Base-by-base conservation (phyloP, 2,329 filamentous ascomycete genomes). In the Pezicula neosporulosa region DNA sequence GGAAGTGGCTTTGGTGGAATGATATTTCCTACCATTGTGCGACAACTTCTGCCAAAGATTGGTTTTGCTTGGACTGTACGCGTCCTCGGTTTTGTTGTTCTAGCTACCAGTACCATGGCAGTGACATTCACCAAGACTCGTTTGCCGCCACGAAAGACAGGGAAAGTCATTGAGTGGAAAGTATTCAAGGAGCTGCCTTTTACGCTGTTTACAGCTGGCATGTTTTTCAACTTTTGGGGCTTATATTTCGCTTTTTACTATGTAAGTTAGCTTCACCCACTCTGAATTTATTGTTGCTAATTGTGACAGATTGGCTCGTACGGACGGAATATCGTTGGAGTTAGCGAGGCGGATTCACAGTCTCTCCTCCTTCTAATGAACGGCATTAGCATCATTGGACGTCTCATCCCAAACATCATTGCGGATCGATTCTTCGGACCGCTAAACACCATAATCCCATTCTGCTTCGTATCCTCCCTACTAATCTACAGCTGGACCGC, bases 361-460 rank as follows among this genome's bases (percentile, higher is more conserved):
- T 66, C 73, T 50, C 53, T 77, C 38, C 59, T 81, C 33, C 56
- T 81, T 41, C 67, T 79, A 21, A 73, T 82, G 63, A 83, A 82
- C 53, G 77, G 74, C 1, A 69, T 80, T 12, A 78, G 78, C 0
- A 60, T 81, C 5, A 57, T 75, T 8, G 76, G 76, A 6, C 75
- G 79, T 2, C 56, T 80, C 19, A 61, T 78, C 16, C 77, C 77
- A 0, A 75, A 69, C 42, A 65, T 72, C 10, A 56, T 78, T 4
- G 76, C 76, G 2, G 77, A 81, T 52, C 67, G 66, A 38, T 76
- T 66, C 52, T 68, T 75, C 2, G 80, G 81, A 1, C 70, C 75
- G 0, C 61, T 83, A 43, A 83, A 82, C 57, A 67, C 76, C 4
- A 61, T 81, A 24, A 71, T 78, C 21, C 70, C 77, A 8, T 47